These are phyloP conservation scores for Malassezia japonica DNA, from an alignment of 1,284 basidiomycete species.

Conservation along the genomic window DNA sequence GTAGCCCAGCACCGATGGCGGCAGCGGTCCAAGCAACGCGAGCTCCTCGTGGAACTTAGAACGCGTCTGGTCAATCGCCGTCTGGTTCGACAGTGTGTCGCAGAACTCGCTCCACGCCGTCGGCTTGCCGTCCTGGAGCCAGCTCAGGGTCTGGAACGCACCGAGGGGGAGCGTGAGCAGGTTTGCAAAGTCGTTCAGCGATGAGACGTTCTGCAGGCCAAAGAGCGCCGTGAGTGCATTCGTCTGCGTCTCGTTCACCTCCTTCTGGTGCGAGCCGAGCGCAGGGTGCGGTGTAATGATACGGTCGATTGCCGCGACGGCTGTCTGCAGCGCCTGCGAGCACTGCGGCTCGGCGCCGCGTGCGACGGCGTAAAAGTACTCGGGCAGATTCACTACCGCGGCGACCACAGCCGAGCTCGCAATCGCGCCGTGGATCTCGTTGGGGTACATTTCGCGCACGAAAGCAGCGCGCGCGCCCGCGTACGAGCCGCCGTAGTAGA, in stretches of 20 bases:
- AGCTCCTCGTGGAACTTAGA: not conserved
- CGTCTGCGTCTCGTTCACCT: conserved; percentile 21
- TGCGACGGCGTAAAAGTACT: conserved; percentile 57
- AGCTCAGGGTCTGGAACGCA: conserved; percentile 24
- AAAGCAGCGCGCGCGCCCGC: conserved; percentile 89
- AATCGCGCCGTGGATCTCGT: conserved; percentile 81
- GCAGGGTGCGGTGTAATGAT: conserved; percentile 35
- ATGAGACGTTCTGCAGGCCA: conserved; percentile 24
- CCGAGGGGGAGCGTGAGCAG: conserved; percentile 34
- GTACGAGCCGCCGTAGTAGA: conserved; percentile 78
- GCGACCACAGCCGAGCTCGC: conserved; percentile 56
- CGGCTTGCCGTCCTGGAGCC: not conserved
- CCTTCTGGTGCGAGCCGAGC: conserved; percentile 23
- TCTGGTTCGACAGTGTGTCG: not conserved
- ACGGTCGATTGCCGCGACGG: conserved; percentile 32
- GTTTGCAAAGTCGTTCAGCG: conserved; percentile 33
- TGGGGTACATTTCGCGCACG: conserved; percentile 74
- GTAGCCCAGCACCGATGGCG: not conserved
- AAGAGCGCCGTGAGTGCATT: conserved; percentile 25
- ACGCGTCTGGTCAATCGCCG: not conserved
- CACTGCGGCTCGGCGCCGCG: conserved; percentile 64
- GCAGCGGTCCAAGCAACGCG: not conserved
- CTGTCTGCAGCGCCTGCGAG: conserved; percentile 59
- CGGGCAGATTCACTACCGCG: conserved; percentile 45
- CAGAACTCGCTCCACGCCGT: conserved; percentile 1